Conservation (phyloP, 2,329 filamentous ascomycete species). For the Penicillium sp. region DNA sequence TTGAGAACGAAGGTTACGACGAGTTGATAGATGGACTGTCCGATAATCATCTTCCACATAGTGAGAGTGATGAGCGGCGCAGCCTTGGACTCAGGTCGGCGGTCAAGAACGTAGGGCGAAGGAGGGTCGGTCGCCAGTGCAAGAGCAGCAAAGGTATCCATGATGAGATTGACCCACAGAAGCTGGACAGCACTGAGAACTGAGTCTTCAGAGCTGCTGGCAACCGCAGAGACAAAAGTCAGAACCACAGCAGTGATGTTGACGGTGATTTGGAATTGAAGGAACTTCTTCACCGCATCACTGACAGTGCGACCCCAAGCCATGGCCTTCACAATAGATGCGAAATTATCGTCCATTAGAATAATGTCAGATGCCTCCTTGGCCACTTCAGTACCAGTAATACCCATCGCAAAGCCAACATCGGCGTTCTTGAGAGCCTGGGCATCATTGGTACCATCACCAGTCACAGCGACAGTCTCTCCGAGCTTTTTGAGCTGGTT, state of each 20-base stretch:
- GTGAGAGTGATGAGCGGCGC: conserved; percentile 46
- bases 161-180: conserved; percentile 68
- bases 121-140: conserved; percentile 65
- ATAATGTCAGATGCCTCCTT: conserved; percentile 85
- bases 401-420: conserved; percentile 83
- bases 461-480: conserved; percentile 78
- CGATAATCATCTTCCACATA: conserved; percentile 49
- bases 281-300: conserved; percentile 73
- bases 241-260: conserved; percentile 67
- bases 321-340: conserved; percentile 79
- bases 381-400: conserved; percentile 77
- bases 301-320: conserved; percentile 78
- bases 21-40: conserved; percentile 44
- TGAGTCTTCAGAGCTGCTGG: conserved; percentile 54
- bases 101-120: conserved; percentile 55
- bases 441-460: conserved; percentile 81
- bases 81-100: conserved; percentile 49
- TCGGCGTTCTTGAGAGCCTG: conserved; percentile 78
- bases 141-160: conserved; percentile 67
- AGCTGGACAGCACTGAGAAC: conserved; percentile 66
- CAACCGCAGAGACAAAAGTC: conserved; percentile 63
- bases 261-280: conserved; percentile 55
- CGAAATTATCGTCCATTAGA: conserved; percentile 84
- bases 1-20: conserved; percentile 47
- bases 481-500: conserved; percentile 68